phyloP scores from a whole-genome alignment of 2,329 filamentous ascomycete genomes.

The Beauveria sp. region DNA sequence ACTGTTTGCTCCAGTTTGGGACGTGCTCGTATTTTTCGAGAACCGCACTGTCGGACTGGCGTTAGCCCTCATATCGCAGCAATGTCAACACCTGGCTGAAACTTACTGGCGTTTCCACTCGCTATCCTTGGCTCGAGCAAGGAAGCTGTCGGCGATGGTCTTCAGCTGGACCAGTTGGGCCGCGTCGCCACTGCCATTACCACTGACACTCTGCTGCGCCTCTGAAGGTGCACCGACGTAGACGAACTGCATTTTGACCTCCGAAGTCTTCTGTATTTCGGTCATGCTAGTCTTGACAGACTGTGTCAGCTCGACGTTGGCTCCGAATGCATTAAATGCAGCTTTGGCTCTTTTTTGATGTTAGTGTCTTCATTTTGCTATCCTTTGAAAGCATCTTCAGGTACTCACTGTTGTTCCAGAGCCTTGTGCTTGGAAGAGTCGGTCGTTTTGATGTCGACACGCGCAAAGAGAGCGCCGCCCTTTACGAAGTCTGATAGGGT shows the following conservation, averaged over 20 bases:
- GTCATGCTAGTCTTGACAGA: background rate
- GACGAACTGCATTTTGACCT: background rate
- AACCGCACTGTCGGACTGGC: background rate
- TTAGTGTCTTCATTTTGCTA: background rate
- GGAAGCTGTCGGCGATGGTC: background rate
- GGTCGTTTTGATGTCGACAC: background rate
- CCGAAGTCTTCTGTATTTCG: background rate
- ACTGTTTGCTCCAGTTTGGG: background rate
- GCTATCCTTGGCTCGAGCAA: background rate
- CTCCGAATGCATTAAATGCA: background rate
- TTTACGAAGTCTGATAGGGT: background rate
- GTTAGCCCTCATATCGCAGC: background rate
- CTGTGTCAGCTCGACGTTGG: background rate
- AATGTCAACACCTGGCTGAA: background rate
- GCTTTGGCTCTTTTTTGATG: background rate
- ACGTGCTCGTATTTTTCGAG: background rate
- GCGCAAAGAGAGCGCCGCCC: background rate
- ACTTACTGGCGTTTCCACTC: background rate
- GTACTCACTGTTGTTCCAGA: background rate
- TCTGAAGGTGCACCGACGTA: background rate
- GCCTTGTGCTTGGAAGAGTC: background rate
- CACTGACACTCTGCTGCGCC: background rate
- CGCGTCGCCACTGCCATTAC: background rate
- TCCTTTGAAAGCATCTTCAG: background rate
- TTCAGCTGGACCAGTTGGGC: background rate